Evolutionary conservation across 352 stramenopile genomes (phyloP), one percentile per base, ranked within the genome.

Genomic region (Globisporangium ultimum): DNA sequence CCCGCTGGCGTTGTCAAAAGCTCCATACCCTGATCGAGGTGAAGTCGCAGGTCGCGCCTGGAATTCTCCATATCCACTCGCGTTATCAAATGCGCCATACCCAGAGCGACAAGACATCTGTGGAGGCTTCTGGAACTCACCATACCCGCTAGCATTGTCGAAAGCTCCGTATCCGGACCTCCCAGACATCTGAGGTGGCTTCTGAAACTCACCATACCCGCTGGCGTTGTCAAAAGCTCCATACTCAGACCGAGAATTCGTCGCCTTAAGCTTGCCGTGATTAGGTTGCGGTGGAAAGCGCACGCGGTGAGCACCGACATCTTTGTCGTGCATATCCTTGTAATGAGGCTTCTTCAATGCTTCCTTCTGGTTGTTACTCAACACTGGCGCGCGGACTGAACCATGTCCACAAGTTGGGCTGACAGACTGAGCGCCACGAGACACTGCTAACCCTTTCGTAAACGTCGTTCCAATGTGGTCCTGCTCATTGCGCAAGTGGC

Each of bases 391-490:
- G 12, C 50, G 51, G 43, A 38, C 9, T 58, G 60, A 61, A 18
- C 40, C 32, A 5, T 17, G 42, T 20, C 24, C 28, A 36, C 8
- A 1, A 5, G 3, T 36, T 59, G 38, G 22, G 40, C 41, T 53
- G 41, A 3, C 53, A 55, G 1, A 49, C 46, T 32, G 41, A 36
- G 62, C 47, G 22, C 62, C 48, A 28, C 62, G 66, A 11, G 64
- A 56, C 1, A 67, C 63, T 56, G 74, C 65, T 7, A 88, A 60
- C 0, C 78, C 81, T 7, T 76, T 74, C 1, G 78, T 83, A 63
- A 91, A 91, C n/a, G 81, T 89, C 15, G 70, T 87, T 15, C 81
- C 79, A 42, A 91, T 69, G 22, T 77, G 69, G 54, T 86, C 81
- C 64, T 87, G 63, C 17, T 77, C 61, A 45, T 79, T 72, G 14